These are phyloP conservation scores for Plenodomus lindquistii DNA, from an alignment of 2,329 filamentous ascomycete genomes.

Conservation along the genomic window DNA sequence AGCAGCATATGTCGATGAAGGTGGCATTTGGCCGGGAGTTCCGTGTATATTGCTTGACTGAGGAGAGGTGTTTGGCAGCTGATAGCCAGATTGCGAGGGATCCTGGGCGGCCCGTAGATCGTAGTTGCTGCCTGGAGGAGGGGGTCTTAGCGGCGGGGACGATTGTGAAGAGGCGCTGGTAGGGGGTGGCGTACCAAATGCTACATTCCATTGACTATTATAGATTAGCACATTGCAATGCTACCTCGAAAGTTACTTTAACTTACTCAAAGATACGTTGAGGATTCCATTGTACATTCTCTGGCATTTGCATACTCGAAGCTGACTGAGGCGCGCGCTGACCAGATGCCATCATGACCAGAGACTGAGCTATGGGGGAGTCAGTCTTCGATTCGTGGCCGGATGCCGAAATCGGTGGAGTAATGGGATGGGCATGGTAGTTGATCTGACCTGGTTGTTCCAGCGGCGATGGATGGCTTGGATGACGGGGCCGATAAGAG, in stretches of 20 bases:
- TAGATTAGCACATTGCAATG: conserved; percentile 15
- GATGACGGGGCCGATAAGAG: conserved; percentile 56
- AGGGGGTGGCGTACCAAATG: conserved; percentile 72
- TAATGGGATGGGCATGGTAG: conserved; percentile 71
- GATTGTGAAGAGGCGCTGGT: conserved; percentile 49
- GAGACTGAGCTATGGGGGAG: conserved; percentile 71
- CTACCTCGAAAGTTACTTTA: background rate
- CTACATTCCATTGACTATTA: conserved; percentile 87
- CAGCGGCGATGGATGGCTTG: conserved; percentile 53
- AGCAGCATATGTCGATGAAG: conserved; percentile 40
- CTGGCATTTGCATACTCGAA: conserved; percentile 63
- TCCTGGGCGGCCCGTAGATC: conserved; percentile 43
- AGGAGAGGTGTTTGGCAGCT: conserved; percentile 41
- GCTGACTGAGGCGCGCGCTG: conserved; percentile 57
- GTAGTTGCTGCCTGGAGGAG: conserved; percentile 45
- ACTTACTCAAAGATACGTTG: conserved; percentile 88
- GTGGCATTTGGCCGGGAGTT: conserved; percentile 35
- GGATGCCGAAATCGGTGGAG: conserved; percentile 76
- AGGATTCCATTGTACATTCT: conserved; percentile 78
- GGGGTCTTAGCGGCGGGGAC: conserved; percentile 51
- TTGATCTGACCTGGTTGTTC: conserved; percentile 63
- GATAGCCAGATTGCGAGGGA: conserved; percentile 36
- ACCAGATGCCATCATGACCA: conserved; percentile 68
- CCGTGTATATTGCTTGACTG: conserved; percentile 36
- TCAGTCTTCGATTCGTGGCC: conserved; percentile 76